Evolutionary conservation across 2,329 filamentous ascomycete genomes (phyloP).

Genomic region (Leptodontidium sp.): DNA sequence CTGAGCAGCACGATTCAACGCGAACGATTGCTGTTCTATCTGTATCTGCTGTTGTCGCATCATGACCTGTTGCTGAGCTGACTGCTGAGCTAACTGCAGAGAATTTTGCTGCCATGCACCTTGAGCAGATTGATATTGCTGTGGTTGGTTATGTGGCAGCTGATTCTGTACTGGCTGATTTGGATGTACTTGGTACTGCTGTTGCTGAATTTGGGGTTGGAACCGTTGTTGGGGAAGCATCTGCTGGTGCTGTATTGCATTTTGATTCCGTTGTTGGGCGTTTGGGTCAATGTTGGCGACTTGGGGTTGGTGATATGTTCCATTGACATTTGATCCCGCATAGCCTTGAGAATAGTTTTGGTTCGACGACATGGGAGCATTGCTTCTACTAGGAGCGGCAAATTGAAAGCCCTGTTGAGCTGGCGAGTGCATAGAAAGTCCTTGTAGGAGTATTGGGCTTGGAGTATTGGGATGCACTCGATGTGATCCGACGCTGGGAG

Average conservation of each 20-base stretch:
- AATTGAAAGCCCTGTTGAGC: constrained; percentile 33
- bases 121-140: constrained; percentile 25
- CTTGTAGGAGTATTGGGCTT: constrained; percentile 38
- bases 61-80: not conserved
- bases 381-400: constrained; percentile 26
- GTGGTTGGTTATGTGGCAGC: constrained; percentile 16
- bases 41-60: constrained; percentile 21
- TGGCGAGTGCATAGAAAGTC: constrained; percentile 41
- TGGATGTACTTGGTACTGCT: constrained; percentile 9
- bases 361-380: constrained; percentile 14
- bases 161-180: not conserved
- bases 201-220: constrained; percentile 9
- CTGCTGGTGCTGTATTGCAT: constrained; percentile 21
- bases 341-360: not conserved
- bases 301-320: not conserved
- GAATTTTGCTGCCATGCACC: constrained; percentile 13
- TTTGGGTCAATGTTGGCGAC: not conserved
- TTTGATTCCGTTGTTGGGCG: constrained; percentile 21
- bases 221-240: constrained; percentile 9
- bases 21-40: constrained; percentile 30
- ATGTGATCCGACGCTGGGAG: constrained; percentile 29
- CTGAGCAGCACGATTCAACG: constrained; percentile 31
- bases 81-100: constrained; percentile 3
- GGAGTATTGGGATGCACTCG: constrained; percentile 32
- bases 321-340: not conserved